Evolutionary conservation across 2,329 filamentous ascomycete species (phyloP), one percentile per base, ranked within the genome.

Genomic region (Exophiala sideris): DNA sequence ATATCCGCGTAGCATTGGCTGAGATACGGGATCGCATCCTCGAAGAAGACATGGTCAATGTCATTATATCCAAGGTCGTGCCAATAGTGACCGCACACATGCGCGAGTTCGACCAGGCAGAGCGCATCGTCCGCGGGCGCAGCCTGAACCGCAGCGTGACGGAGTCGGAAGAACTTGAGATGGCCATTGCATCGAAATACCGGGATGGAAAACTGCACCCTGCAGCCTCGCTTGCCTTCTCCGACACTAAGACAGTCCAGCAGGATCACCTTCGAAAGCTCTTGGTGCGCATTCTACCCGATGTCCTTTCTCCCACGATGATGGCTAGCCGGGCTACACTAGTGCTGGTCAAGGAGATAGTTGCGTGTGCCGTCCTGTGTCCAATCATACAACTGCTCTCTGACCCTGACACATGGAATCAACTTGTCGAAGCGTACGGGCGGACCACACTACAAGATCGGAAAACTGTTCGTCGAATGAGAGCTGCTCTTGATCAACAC

Each of bases 361-460:
- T 96, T n/a, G 80, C 90, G 18, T 96, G 94, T 70, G 89, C 90
- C n/a, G 86, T 99, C 36, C 76, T 99, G 35, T 85, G 84, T 39
- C 94, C 94, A 0, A 75, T 95, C 18, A 79, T 96, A 67, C 84
- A 87, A 64, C 76, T 91, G 58, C 76, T 99, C 14, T 83, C 89
- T 4, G 92, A 99, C 63, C 91, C 95, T 1, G 95, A 99, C 73
- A 95, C 88, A 7, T 99, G 92, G 92, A 97, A 99, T 66, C 91
- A 96, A 70, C 72, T 96, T 56, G 90, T 97, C 79, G 92, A 97
- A 71, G 91, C 86, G 52, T 90, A 87, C 71, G 85, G 91, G 14
- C 85, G 89, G 46, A 87, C 87, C 21, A 87, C 95, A 76, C 79
- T 99, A 39, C 94, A 97, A 70, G 95, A 99, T 69, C 84, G 95